Evolutionary conservation across 805 yeast genomes (phyloP).

Genomic region (Pichia cephalocereana): DNA sequence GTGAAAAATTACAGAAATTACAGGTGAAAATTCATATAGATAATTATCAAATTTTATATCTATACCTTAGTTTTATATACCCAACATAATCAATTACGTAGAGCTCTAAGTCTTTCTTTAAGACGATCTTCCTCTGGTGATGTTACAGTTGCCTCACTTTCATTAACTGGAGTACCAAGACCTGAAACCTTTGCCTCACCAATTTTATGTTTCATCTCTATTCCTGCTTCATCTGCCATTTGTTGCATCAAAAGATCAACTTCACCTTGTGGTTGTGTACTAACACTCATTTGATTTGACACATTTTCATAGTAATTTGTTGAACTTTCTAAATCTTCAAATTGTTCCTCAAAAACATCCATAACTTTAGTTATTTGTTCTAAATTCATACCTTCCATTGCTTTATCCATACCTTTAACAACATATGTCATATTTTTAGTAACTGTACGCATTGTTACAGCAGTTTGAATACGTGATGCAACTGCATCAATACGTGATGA

Average conservation of each 20-base stretch:
- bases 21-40: too few species aligned
- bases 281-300: conserved; percentile 79
- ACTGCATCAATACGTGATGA: conserved; percentile 93
- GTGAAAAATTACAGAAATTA: too few species aligned
- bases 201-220: conserved; percentile 82
- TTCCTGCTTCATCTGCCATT: conserved; percentile 96
- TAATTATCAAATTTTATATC: not conserved
- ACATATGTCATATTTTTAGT: conserved; percentile 91
- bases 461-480: conserved; percentile 92
- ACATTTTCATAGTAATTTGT: conserved; percentile 89
- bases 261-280: conserved; percentile 88
- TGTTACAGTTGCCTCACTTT: not conserved
- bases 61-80: not conserved
- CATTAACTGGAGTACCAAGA: conserved; percentile 24
- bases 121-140: conserved; percentile 55
- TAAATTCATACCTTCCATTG: conserved; percentile 89
- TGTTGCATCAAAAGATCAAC: conserved; percentile 85
- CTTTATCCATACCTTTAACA: conserved; percentile 92
- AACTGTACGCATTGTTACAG: conserved; percentile 94
- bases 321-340: conserved; percentile 91
- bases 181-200: conserved; percentile 45
- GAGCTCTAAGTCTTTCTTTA: conserved; percentile 82
- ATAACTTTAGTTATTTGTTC: conserved; percentile 88
- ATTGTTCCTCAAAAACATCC: conserved; percentile 95
- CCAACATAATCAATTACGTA: conserved; percentile 36